Evolutionary conservation across 495 filamentous ascomycete species (phyloP), one percentile per base, ranked within the genome.

Genomic region (Penicillium riverlandense): DNA sequence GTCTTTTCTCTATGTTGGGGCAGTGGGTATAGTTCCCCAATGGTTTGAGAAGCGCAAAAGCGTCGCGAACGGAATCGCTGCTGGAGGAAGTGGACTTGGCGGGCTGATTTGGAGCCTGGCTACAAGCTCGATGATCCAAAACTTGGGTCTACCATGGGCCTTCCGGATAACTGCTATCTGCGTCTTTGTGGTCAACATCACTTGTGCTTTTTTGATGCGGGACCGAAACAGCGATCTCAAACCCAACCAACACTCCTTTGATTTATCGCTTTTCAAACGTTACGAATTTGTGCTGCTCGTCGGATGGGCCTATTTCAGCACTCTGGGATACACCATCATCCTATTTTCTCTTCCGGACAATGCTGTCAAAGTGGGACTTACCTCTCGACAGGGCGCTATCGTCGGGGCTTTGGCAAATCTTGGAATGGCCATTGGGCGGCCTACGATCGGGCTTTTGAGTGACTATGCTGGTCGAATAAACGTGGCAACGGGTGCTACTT

Each of bases 301-400:
- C 9, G 59, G 63, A 22, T 90, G 80, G 77, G 78, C 78, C 6
- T 76, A 80, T 44, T 71, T 86, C 42, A 78, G 71, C 33, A 72
- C 86, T 63, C 68, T 90, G 9, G 83, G 82, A 10, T 91, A 88
- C 52, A 70, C 86, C 34, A 80, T 82, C 10, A 66, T 90, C 4
- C 61, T 88, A 13, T 90, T 83, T 63, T 84, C 82, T 13, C 69
- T 91, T 34, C 76, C 84, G 2, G 79, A 84, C 48, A 90, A 85
- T 59, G 80, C 81, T 2, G 55, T 62, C 29, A 69, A 69, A 1
- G 71, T 88, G 29, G 85, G 87, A 5, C 67, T 90, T 15, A 70
- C 63, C 8, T 58, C 76, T 0, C 62, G 63, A 8, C 84, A 89
- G 52, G 85, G 78, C 6, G 79, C 82, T 1, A 60, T 84, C 11